These are phyloP conservation scores for Monosporascus sp. DNA, from an alignment of 2,329 filamentous ascomycete species.

Conservation along the genomic window DNA sequence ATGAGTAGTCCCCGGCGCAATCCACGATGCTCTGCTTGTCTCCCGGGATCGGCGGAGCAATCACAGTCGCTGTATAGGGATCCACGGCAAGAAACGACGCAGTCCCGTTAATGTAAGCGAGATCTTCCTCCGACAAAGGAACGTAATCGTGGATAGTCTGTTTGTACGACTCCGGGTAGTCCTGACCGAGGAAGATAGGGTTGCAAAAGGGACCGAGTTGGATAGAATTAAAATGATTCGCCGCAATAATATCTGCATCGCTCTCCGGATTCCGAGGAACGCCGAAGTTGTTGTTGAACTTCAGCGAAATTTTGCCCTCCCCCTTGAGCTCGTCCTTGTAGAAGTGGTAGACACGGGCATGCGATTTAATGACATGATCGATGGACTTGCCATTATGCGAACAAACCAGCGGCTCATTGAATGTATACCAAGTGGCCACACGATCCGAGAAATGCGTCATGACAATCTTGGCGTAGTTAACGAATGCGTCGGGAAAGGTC, in stretches of 20 bases:
- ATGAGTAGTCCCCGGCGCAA: slow-evolving; percentile 41
- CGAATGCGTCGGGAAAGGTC: slow-evolving; percentile 44
- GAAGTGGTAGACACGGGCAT: slow-evolving; percentile 46
- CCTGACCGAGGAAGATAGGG: slow-evolving; percentile 45
- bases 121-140: slow-evolving; percentile 41
- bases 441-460: slow-evolving; percentile 47
- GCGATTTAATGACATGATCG: slow-evolving; percentile 40
- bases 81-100: slow-evolving; percentile 54
- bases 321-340: slow-evolving; percentile 50
- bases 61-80: slow-evolving; percentile 41
- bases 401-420: slow-evolving; percentile 45
- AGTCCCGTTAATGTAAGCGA: slow-evolving; percentile 44
- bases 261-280: slow-evolving; percentile 38
- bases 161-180: slow-evolving; percentile 44
- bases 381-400: slow-evolving; percentile 33
- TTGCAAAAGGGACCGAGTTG: slow-evolving; percentile 47
- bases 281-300: slow-evolving; percentile 46
- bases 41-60: slow-evolving; percentile 39
- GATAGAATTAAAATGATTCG: slow-evolving; percentile 41
- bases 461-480: slow-evolving; percentile 48
- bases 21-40: slow-evolving; percentile 39
- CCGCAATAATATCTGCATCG: slow-evolving; percentile 37
- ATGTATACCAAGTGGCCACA: slow-evolving; percentile 47
- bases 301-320: slow-evolving; percentile 43
- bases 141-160: slow-evolving; percentile 40